Evolutionary conservation across 495 filamentous ascomycete species (phyloP), one percentile per base, ranked within the genome.

Genomic region (Ascodesmis nigricans): DNA sequence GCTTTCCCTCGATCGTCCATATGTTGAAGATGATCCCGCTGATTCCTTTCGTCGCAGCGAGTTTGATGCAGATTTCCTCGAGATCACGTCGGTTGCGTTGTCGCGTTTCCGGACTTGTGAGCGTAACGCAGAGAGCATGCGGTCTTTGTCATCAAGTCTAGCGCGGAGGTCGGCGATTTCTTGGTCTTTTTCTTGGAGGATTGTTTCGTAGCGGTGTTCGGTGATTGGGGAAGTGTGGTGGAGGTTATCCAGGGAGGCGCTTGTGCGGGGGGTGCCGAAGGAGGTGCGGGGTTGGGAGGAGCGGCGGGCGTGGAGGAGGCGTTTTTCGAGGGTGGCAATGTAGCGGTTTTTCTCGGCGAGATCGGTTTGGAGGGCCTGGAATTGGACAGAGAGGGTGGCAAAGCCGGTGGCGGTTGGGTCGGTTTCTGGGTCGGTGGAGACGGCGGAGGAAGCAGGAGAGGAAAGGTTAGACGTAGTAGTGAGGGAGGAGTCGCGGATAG

Each of bases 321-420:
- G 71, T 49, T 84, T 80, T 59, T 97, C 87, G 1, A 97, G 59
- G 0, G 84, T 93, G 17, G 74, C 65, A 42, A 95, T 92, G 52
- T 97, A 97, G 26, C 90, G 78, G 43, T 90, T 92, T 58, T 91
- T 93, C 56, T 95, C 90, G 7, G 64, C 65, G 5, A 97, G 66
- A 54, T 95, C 87, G n/a, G 81, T 73, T 53, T 90, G 90, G 23
- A 97, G 60, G 1, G 87, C 78, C 22, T 73, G 67, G 37, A 91
- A 75, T 46, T 93, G 90, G 14, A 75, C 66, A 26, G 75, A 62
- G 21, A 81, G 58, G 18, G 74, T 74, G 1, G 90, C 87, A 17
- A 66, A 71, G 24, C 75, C 63, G 3, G 64, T 53, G 40, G 79
- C 78, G 10, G 91, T 81, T 5, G 74, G 71, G 5, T 83, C 77